Evolutionary conservation across 345 rosid species (phyloP).

Genomic region (Acer saccharum): DNA sequence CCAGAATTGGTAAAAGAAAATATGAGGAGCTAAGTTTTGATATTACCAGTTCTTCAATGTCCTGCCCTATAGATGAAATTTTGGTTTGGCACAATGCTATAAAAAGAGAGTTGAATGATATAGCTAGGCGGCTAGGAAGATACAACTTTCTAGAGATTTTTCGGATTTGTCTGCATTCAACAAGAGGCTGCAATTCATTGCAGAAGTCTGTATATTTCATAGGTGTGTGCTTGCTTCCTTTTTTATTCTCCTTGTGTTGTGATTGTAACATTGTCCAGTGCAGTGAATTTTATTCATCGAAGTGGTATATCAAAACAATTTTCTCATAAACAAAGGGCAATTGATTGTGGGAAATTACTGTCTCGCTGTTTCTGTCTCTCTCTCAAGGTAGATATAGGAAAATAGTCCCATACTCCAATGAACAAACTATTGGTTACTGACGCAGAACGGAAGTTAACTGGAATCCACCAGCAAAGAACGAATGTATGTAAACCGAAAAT

Average conservation of each 20-base stretch:
- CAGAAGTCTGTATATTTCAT: slow-evolving; percentile 66
- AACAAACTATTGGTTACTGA: not conserved
- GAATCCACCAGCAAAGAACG: too few species aligned
- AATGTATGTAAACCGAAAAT: too few species aligned
- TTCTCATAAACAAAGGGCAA: not conserved
- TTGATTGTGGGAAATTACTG: not conserved
- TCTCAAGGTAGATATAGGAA: not conserved
- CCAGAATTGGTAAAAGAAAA: slow-evolving; percentile 49
- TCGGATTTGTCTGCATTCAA: slow-evolving; percentile 54
- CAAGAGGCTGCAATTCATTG: slow-evolving; percentile 60
- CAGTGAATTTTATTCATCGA: not conserved
- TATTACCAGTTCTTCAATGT: slow-evolving; percentile 25
- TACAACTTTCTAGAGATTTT: slow-evolving; percentile 51
- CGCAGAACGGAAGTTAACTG: too few species aligned
- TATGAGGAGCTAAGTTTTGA: slow-evolving; percentile 37
- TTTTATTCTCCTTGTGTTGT: not conserved
- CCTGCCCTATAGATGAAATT: slow-evolving; percentile 57
- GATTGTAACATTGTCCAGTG: not conserved
- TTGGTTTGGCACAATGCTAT: slow-evolving; percentile 68
- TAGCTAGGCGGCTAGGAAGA: slow-evolving; percentile 52
- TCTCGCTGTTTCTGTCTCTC: not conserved
- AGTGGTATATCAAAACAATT: slow-evolving; percentile 4
- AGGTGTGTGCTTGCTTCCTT: slow-evolving; percentile 37
- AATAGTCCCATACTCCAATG: not conserved
- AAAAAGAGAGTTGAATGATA: slow-evolving; percentile 50